These are phyloP conservation scores for Vaccinium myrtillus DNA, from an alignment of 148 eudicot species.

Conservation along the genomic window DNA sequence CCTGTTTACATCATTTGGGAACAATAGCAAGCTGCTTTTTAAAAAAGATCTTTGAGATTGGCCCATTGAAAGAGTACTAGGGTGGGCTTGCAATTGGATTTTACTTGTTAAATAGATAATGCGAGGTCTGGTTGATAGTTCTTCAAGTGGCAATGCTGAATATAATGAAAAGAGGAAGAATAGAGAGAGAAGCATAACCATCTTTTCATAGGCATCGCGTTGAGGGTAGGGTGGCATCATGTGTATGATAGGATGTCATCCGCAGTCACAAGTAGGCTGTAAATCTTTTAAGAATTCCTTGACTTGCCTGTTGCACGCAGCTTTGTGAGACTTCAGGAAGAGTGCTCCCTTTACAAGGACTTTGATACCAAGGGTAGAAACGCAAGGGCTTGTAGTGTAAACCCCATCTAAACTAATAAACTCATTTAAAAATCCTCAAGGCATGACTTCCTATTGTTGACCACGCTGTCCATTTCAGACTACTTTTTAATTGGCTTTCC, in stretches of 20 bases:
- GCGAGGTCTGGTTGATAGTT: background rate
- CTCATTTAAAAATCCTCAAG: background rate
- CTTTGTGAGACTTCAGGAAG: slow-evolving; percentile 1
- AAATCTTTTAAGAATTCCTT: background rate
- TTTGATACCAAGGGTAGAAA: background rate
- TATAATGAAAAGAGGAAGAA: background rate
- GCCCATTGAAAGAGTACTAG: too few species aligned
- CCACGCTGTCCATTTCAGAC: background rate
- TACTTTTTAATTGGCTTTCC: background rate
- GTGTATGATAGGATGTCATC: background rate
- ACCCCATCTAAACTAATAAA: background rate
- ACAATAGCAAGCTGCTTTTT: too few species aligned
- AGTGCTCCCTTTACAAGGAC: background rate
- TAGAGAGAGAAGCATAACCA: background rate
- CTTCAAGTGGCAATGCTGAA: background rate
- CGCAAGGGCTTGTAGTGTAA: background rate
- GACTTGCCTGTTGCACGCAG: background rate
- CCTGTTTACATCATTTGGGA: too few species aligned
- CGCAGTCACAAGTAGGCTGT: background rate
- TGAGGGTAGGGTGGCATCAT: background rate
- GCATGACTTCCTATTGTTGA: background rate
- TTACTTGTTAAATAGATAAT: background rate
- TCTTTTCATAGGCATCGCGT: background rate
- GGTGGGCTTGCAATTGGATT: background rate
- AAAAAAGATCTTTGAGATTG: too few species aligned